Percentiles rank a stretch among this genome's conserved stretches.
phyloP scores from a whole-genome alignment of 768 basidiomycete species.

The Mycena filopes region DNA sequence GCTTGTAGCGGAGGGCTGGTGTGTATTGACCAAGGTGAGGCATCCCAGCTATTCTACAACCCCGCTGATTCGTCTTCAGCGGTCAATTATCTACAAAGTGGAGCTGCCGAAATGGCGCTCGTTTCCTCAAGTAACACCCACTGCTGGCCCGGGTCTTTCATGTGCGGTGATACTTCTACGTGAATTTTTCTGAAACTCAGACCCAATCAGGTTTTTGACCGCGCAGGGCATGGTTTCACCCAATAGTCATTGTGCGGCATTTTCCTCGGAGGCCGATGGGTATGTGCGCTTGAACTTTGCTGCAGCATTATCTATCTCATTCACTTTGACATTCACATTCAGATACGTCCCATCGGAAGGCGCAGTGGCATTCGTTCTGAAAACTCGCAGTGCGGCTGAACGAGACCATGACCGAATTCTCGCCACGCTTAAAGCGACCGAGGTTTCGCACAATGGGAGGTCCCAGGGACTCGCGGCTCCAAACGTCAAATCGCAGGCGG shows the following conservation, averaged over 20 bases:
- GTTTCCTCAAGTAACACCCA: conserved; percentile 32
- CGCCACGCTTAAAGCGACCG: conserved; percentile 19
- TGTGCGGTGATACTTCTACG: background rate
- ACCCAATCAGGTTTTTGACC: conserved; percentile 21
- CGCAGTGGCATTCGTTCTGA: conserved; percentile 28
- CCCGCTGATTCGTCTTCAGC: conserved; percentile 4
- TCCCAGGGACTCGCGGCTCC: conserved; percentile 32
- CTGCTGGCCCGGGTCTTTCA: conserved; percentile 34
- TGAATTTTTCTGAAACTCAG: background rate
- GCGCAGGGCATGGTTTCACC: conserved; percentile 30
- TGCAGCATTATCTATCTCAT: background rate
- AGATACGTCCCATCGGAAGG: conserved; percentile 33
- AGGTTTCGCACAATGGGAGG: conserved; percentile 28
- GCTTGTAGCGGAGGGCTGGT: conserved; percentile 34
- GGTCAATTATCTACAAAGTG: conserved; percentile 23
- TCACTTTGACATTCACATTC: background rate
- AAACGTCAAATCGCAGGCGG: conserved; percentile 24
- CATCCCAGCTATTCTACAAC: background rate
- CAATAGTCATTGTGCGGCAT: conserved; percentile 29
- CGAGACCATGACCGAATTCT: conserved; percentile 24
- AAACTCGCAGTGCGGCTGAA: conserved; percentile 21
- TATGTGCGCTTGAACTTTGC: background rate
- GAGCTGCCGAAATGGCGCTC: conserved; percentile 22
- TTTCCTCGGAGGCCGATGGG: conserved; percentile 30
- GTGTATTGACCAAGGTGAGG: conserved; percentile 29